These are phyloP conservation scores for Colletotrichum tamarilloi DNA, from an alignment of 2,329 filamentous ascomycete species.

Conservation along the genomic window DNA sequence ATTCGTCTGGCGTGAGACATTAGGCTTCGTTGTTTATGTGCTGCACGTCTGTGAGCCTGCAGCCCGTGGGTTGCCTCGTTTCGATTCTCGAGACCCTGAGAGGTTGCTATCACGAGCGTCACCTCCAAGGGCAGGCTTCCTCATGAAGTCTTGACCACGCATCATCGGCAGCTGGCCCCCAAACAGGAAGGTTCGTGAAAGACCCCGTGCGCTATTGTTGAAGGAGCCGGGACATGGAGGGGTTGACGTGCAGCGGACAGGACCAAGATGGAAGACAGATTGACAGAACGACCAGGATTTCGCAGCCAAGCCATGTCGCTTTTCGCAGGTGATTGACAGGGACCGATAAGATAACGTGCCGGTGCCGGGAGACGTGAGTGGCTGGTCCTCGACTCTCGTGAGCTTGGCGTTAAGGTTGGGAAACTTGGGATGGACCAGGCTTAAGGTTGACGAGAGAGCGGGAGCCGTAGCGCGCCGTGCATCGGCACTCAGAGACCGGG, in stretches of 20 bases:
- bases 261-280: background rate
- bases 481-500: slow-evolving; percentile 17
- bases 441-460: background rate
- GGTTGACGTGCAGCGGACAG: slow-evolving; percentile 32
- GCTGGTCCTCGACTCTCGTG: slow-evolving; percentile 1
- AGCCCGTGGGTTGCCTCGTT: background rate
- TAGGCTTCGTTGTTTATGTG: background rate
- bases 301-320: background rate
- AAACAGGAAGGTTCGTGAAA: slow-evolving; percentile 33
- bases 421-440: background rate
- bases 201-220: slow-evolving; percentile 9
- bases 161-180: slow-evolving; percentile 23
- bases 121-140: background rate
- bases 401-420: slow-evolving; percentile 11
- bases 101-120: background rate
- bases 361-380: slow-evolving; percentile 28
- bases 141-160: slow-evolving; percentile 12
- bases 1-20: slow-evolving; percentile 28
- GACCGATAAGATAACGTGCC: slow-evolving; percentile 36
- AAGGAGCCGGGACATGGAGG: slow-evolving; percentile 9
- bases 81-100: background rate
- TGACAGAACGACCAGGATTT: too few species aligned
- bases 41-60: background rate
- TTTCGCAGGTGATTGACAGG: slow-evolving; percentile 27
- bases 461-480: slow-evolving; percentile 14